Base-by-base conservation (phyloP, 2,329 filamentous ascomycete genomes). In the Diaporthe destruens region DNA sequence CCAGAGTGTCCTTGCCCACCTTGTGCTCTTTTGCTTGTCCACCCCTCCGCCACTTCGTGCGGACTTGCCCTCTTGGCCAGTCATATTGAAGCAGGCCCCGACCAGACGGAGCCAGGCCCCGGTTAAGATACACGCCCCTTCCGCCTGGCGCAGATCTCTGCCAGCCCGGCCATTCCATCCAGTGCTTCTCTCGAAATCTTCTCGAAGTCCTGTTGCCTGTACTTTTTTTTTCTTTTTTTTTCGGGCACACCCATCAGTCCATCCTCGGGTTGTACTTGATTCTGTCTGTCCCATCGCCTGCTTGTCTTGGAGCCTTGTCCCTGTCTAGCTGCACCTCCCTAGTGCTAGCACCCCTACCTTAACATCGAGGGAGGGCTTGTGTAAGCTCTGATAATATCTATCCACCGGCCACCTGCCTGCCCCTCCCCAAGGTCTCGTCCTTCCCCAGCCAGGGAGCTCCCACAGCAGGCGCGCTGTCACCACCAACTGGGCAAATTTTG, bases 281-380 rank as follows among this genome's bases (percentile, higher is more conserved):
- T 36, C 42, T 51, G 66, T 63, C 67, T 74, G 67, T 25, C 49
- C 39, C 36, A 56, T 68, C 47, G 61, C 56, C 66, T 72, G 44
- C 39, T 47, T 20, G 47, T 63, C 67, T 66, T 63, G 71, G 71
- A 72, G 73, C 71, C 73, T 74, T 72, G 71, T 74, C 67, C 73
- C 67, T 74, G 65, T 57, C 55, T 65, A 70, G 56, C 71, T 68
- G 66, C 56, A 25, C 34, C 34, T 36, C 70, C 39, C 39, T 59
- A 55, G 70, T 74, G 66, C 59, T 54, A 69, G 66, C 70, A 72
- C 67, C 72, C 72, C 72, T 74, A 54, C 72, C 72, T 74, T 51
- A 29, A 51, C 59, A 56, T 44, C 71, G 57, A 56, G 29, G 47
- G 57, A 56, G 29, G 47, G 59, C 63, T 57, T 63, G 32, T 63